phyloP scores from a whole-genome alignment of 2,329 filamentous ascomycete species.

The Nemania sp. region DNA sequence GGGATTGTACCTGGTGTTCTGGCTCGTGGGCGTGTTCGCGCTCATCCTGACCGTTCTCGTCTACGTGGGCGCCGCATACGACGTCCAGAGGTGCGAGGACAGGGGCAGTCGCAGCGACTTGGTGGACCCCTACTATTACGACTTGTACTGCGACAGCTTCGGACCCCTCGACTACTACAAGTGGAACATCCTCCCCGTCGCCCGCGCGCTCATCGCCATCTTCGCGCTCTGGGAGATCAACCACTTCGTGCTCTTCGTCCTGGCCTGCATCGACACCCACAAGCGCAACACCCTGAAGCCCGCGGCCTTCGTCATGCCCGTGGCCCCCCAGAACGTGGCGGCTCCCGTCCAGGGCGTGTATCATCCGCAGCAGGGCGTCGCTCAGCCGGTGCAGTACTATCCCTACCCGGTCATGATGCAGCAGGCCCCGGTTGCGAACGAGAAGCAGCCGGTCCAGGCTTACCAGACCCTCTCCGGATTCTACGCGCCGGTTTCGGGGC shows the following conservation, averaged over 20 bases:
- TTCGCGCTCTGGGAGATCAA: conserved; percentile 75
- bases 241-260: conserved; percentile 78
- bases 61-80: not conserved
- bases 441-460: conserved; percentile 42
- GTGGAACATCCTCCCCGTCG: conserved; percentile 44
- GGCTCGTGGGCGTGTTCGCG: conserved; percentile 36
- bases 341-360: conserved; percentile 24
- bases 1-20: conserved; percentile 37
- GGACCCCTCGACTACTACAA: conserved; percentile 11
- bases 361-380: conserved; percentile 25
- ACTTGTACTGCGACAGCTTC: conserved; percentile 27
- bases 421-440: conserved; percentile 4
- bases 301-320: conserved; percentile 28
- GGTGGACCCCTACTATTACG: conserved; percentile 13
- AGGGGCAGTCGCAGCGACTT: conserved; percentile 8
- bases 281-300: conserved; percentile 35
- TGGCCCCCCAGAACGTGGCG: not conserved
- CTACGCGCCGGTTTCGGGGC: conserved; percentile 31
- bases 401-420: conserved; percentile 32
- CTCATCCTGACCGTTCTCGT: conserved; percentile 27
- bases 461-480: conserved; percentile 39
- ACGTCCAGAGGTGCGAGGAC: conserved; percentile 9
- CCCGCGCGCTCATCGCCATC: conserved; percentile 66
- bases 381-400: conserved; percentile 26
- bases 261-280: conserved; percentile 41